Conservation (phyloP, 352 stramenopile species). For the Globisporangium recalcitrans region DNA sequence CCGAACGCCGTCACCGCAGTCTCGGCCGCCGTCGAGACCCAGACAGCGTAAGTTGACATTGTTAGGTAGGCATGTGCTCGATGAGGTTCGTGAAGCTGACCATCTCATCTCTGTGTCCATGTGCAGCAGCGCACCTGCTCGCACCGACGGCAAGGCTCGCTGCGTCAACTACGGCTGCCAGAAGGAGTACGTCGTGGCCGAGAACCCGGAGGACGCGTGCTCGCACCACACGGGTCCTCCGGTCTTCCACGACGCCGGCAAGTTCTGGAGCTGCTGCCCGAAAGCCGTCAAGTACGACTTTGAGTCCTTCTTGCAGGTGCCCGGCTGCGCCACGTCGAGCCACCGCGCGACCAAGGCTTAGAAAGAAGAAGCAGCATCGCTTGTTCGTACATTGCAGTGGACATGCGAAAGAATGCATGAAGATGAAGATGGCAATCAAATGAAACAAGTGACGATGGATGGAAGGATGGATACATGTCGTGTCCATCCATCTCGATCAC, state of each 20-base stretch:
- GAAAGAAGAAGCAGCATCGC: neutral
- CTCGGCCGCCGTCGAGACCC: constrained; percentile 53
- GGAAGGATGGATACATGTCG: too few species aligned
- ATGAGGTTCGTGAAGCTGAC: neutral
- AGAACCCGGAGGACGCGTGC: constrained; percentile 78
- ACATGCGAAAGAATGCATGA: too few species aligned
- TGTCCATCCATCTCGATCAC: too few species aligned
- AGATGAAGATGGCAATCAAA: neutral
- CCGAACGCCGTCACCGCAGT: constrained; percentile 85
- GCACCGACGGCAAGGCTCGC: constrained; percentile 85
- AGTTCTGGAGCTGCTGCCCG: constrained; percentile 93
- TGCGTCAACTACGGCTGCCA: constrained; percentile 92
- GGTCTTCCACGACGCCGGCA: constrained; percentile 91
- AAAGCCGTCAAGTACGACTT: constrained; percentile 93
- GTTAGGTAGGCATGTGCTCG: neutral
- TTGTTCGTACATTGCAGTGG: neutral
- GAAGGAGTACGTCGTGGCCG: constrained; percentile 87
- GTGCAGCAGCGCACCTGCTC: constrained; percentile 32
- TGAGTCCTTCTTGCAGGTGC: constrained; percentile 90
- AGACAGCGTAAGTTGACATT: constrained; percentile 31
- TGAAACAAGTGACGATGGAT: too few species aligned
- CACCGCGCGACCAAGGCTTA: constrained; percentile 69
- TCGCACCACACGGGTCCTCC: constrained; percentile 83
- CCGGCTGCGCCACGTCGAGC: constrained; percentile 75
- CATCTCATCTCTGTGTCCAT: neutral